These are phyloP conservation scores for Corymbia calophylla DNA, from an alignment of 441 rosid species.

Conservation along the genomic window DNA sequence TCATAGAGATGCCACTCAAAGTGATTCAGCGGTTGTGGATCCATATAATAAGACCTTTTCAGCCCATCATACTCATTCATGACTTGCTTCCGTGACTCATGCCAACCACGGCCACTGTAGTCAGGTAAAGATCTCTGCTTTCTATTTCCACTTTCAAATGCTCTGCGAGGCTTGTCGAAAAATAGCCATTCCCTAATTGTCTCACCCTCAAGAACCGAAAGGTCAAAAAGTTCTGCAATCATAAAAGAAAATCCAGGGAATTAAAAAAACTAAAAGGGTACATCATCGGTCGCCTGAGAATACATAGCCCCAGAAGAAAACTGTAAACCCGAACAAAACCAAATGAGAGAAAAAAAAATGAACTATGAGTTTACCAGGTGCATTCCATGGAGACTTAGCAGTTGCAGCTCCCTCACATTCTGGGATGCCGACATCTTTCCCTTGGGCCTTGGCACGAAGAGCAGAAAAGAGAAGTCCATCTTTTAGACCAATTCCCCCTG, in stretches of 20 bases:
- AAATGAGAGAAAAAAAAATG: neutral
- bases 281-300: neutral
- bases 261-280: neutral
- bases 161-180: conserved; percentile 97
- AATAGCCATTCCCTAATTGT: conserved; percentile 98
- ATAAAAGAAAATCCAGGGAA: conserved; percentile 3
- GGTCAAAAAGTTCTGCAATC: conserved; percentile 92
- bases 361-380: conserved; percentile 57
- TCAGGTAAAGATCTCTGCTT: conserved; percentile 98
- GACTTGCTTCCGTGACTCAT: conserved; percentile 96
- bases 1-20: conserved; percentile 97
- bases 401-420: conserved; percentile 99
- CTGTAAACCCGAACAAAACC: neutral
- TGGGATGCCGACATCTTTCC: conserved; percentile 91
- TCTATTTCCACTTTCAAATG: conserved; percentile 98
- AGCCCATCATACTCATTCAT: conserved; percentile 93
- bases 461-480: conserved; percentile 91
- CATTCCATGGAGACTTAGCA: conserved; percentile 99
- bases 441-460: conserved; percentile 76
- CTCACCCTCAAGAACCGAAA: conserved; percentile 79
- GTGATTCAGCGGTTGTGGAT: conserved; percentile 92
- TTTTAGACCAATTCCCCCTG: conserved; percentile 90
- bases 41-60: conserved; percentile 99
- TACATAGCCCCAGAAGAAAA: neutral
- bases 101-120: conserved; percentile 98